A percentile compares a stretch with the other conserved stretches of the same genome.
Evolutionary conservation across 2,329 filamentous ascomycete genomes (phyloP).

Genomic region (Talaromyces sp.): DNA sequence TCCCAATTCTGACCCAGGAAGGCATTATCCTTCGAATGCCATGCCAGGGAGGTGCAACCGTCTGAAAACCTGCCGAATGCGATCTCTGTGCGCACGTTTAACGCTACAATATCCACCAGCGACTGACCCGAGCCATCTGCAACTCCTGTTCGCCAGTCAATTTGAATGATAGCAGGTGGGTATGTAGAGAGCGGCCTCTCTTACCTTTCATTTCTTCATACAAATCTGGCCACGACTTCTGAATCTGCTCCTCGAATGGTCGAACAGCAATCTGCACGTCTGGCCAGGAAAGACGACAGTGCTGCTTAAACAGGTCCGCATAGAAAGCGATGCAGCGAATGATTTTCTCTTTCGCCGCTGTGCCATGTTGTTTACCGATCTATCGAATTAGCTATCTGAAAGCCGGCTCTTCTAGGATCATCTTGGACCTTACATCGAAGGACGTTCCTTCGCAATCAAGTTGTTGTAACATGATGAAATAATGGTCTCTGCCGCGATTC

Average conservation of each 20-base stretch:
- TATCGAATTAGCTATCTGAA: background rate
- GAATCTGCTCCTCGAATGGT: constrained; percentile 40
- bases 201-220: constrained; percentile 25
- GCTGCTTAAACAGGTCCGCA: background rate
- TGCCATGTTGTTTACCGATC: constrained; percentile 12
- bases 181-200: background rate
- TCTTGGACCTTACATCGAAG: background rate
- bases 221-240: constrained; percentile 29
- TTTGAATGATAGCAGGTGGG: background rate
- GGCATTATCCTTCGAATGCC: constrained; percentile 35
- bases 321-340: constrained; percentile 9
- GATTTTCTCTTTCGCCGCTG: constrained; percentile 9
- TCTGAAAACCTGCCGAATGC: constrained; percentile 53
- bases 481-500: background rate
- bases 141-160: constrained; percentile 32
- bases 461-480: background rate
- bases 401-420: background rate
- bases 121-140: constrained; percentile 46
- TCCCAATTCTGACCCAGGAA: constrained; percentile 59
- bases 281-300: background rate
- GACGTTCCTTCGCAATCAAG: background rate
- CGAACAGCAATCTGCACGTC: background rate
- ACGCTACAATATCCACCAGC: constrained; percentile 49
- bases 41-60: constrained; percentile 53
- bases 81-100: constrained; percentile 56